A percentile compares a stretch with the other conserved stretches of the same genome.
Evolutionary conservation across 108 stramenopile genomes (phyloP).

Genomic region (Hondaea fermentalgiana): DNA sequence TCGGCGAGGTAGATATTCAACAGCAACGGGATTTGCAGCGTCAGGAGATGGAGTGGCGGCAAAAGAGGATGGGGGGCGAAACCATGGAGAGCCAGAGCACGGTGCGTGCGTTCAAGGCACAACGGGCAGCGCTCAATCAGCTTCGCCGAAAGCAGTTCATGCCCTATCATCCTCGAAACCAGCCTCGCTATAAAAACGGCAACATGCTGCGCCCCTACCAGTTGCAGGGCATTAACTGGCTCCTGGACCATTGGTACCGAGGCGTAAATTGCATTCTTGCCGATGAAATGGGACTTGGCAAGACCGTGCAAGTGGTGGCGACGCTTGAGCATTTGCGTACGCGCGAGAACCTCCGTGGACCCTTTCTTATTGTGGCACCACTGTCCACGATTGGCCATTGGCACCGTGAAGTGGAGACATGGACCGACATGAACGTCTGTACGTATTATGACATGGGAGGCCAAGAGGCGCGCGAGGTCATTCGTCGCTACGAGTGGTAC

Average conservation of each 20-base stretch:
- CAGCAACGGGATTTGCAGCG: not conserved
- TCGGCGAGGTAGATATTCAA: not conserved
- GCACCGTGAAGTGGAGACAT: conserved; percentile 89
- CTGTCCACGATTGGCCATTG: conserved; percentile 95
- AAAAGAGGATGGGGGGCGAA: not conserved
- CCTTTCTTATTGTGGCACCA: conserved; percentile 88
- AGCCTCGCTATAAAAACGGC: conserved; percentile 20
- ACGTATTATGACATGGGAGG: conserved; percentile 82
- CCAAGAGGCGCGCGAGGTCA: conserved; percentile 84
- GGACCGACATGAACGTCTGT: conserved; percentile 91
- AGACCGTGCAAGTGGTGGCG: conserved; percentile 82
- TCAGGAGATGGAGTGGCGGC: not conserved
- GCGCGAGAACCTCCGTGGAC: conserved; percentile 78
- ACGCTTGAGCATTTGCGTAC: conserved; percentile 83
- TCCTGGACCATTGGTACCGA: conserved; percentile 86
- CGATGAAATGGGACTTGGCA: conserved; percentile 84
- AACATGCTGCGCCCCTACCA: conserved; percentile 83
- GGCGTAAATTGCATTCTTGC: conserved; percentile 83
- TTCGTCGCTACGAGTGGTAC: conserved; percentile 95
- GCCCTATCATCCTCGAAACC: not conserved
- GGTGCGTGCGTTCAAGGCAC: not conserved
- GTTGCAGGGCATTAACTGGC: conserved; percentile 91
- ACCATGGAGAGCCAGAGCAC: not conserved
- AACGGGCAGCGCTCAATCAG: not conserved
- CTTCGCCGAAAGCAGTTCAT: not conserved